Percentiles rank a stretch among this genome's conserved stretches.
Evolutionary conservation across 1,284 basidiomycete species (phyloP).

Genomic region (Termitomyces sp.): DNA sequence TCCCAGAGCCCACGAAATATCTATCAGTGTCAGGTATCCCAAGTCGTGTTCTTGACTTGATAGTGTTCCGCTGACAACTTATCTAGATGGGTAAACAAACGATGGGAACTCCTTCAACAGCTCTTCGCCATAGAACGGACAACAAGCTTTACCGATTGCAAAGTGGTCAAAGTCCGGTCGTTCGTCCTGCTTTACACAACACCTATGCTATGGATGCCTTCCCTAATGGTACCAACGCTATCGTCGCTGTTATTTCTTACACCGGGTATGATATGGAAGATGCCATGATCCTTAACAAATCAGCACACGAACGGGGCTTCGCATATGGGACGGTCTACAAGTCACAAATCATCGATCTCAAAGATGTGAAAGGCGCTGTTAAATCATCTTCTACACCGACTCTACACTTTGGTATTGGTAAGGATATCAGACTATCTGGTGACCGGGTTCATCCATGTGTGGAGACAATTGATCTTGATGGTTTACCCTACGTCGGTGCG

Average conservation of each 20-base stretch:
- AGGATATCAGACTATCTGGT: conserved; percentile 61
- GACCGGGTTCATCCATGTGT: conserved; percentile 52
- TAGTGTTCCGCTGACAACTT: conserved; percentile 3
- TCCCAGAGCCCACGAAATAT: conserved; percentile 78
- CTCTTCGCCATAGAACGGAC: conserved; percentile 88
- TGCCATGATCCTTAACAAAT: conserved; percentile 99
- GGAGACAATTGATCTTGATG: conserved; percentile 78
- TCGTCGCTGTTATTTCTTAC: conserved; percentile 99
- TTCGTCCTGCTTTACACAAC: conserved; percentile 89
- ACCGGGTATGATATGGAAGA: conserved; percentile 99
- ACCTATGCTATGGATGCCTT: conserved; percentile 99
- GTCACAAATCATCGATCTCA: conserved; percentile 87
- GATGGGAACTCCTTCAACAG: conserved; percentile 97
- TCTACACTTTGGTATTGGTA: conserved; percentile 85
- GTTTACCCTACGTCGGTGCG: conserved; percentile 78
- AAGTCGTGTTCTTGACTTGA: background rate
- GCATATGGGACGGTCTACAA: conserved; percentile 98
- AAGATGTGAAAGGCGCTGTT: conserved; percentile 68
- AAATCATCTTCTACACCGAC: conserved; percentile 50
- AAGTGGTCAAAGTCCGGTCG: conserved; percentile 92
- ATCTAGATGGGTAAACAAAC: conserved; percentile 98
- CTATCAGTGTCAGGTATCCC: conserved; percentile 76
- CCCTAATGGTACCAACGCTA: conserved; percentile 97
- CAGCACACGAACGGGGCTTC: conserved; percentile 96
- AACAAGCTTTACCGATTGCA: conserved; percentile 98